Conservation (phyloP, 2,329 filamentous ascomycete species). For the Setomelanomma holmii region DNA sequence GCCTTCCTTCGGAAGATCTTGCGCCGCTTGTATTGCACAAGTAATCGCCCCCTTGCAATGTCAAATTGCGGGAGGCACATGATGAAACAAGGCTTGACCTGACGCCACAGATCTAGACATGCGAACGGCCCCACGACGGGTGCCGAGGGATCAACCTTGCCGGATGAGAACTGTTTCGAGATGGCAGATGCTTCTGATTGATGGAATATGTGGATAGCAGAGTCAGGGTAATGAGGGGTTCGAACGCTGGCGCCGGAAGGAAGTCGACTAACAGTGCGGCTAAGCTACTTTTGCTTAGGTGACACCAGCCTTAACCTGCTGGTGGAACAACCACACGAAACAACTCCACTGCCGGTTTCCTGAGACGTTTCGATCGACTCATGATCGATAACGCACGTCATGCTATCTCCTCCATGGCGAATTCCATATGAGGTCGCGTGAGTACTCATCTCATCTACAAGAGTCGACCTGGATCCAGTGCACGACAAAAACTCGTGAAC, state of each 20-base stretch:
- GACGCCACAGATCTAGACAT: slow-evolving; percentile 13
- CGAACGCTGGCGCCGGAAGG: neutral
- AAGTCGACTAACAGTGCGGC: neutral
- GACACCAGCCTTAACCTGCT: neutral
- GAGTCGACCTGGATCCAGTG: too few species aligned
- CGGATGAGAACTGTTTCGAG: neutral
- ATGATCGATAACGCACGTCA: too few species aligned
- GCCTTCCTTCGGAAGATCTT: slow-evolving; percentile 17
- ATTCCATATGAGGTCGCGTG: too few species aligned
- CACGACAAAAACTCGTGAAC: too few species aligned
- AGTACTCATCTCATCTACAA: too few species aligned
- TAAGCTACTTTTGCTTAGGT: neutral
- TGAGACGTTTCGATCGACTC: too few species aligned
- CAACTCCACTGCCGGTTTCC: neutral
- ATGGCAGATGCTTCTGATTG: slow-evolving; percentile 18
- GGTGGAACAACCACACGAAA: neutral
- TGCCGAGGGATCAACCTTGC: neutral
- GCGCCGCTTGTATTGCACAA: slow-evolving; percentile 13
- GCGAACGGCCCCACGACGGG: slow-evolving; percentile 10
- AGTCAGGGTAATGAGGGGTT: neutral
- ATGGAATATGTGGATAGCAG: slow-evolving; percentile 19
- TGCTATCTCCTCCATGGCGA: too few species aligned
- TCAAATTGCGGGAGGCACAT: slow-evolving; percentile 18
- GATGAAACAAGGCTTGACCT: slow-evolving; percentile 26
- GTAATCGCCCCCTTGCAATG: slow-evolving; percentile 10